Evolutionary conservation across 2,329 filamentous ascomycete species (phyloP).

Genomic region (Aspergillus flavus): DNA sequence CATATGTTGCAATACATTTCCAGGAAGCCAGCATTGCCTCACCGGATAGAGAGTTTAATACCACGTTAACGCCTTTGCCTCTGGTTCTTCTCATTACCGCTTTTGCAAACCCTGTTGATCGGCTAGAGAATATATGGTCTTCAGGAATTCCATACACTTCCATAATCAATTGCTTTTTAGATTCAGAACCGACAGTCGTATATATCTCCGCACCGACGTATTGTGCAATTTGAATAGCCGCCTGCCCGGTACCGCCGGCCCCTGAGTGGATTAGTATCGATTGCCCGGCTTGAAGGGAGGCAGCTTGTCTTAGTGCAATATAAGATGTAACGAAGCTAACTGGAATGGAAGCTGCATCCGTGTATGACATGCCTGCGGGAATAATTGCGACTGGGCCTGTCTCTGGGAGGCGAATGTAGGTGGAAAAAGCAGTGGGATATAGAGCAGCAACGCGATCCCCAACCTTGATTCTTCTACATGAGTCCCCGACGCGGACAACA

Average conservation of each 20-base stretch:
- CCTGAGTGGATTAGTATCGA: conserved; percentile 30
- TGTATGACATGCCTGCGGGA: too few species aligned
- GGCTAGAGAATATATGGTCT: conserved; percentile 30
- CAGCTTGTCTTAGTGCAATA: conserved; percentile 14
- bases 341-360: too few species aligned
- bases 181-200: conserved; percentile 26
- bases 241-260: conserved; percentile 32
- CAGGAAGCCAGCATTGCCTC: conserved; percentile 31
- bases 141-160: conserved; percentile 22
- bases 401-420: too few species aligned
- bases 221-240: conserved; percentile 30
- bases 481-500: neutral
- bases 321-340: too few species aligned
- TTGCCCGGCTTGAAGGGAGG: conserved; percentile 22
- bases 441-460: neutral
- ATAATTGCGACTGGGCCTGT: too few species aligned
- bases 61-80: conserved; percentile 27
- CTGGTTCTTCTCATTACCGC: conserved; percentile 23
- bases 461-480: neutral
- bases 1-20: conserved; percentile 30
- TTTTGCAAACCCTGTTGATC: conserved; percentile 26
- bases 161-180: conserved; percentile 30
- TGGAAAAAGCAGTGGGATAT: too few species aligned
- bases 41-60: conserved; percentile 30
- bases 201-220: conserved; percentile 26